Conservation (phyloP, 78 protist genomes). For the Dictyostelium brefeldianum region DNA sequence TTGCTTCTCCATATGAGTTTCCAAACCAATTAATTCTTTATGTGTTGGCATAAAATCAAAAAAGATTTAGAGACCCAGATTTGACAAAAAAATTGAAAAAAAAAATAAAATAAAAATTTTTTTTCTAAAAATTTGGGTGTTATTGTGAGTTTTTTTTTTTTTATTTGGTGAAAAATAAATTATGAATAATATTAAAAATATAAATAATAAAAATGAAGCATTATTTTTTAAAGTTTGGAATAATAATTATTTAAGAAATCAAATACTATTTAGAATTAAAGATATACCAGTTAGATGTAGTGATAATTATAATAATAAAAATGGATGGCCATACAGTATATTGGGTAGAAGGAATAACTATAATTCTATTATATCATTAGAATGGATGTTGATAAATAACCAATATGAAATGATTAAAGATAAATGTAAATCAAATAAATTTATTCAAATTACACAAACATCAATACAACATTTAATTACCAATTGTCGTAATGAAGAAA, state of each 20-base stretch:
- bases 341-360: not conserved
- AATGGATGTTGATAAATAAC: not conserved
- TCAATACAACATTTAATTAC: not conserved
- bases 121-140: too few species aligned
- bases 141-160: too few species aligned
- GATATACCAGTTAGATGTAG: not conserved
- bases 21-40: too few species aligned
- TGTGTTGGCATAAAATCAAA: too few species aligned
- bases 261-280: not conserved
- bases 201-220: not conserved
- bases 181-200: not conserved
- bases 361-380: constrained; percentile 13
- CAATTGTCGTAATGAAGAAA: not conserved
- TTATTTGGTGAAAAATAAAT: too few species aligned
- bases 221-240: not conserved
- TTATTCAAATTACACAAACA: not conserved
- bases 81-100: too few species aligned
- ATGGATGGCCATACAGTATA: not conserved
- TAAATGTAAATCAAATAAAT: not conserved
- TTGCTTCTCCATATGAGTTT: too few species aligned
- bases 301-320: too few species aligned
- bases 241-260: constrained; percentile 3
- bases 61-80: too few species aligned
- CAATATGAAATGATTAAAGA: constrained; percentile 5
- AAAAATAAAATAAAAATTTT: too few species aligned